Conservation (phyloP, 2,329 filamentous ascomycete species). For the Monilinia aucupariae region DNA sequence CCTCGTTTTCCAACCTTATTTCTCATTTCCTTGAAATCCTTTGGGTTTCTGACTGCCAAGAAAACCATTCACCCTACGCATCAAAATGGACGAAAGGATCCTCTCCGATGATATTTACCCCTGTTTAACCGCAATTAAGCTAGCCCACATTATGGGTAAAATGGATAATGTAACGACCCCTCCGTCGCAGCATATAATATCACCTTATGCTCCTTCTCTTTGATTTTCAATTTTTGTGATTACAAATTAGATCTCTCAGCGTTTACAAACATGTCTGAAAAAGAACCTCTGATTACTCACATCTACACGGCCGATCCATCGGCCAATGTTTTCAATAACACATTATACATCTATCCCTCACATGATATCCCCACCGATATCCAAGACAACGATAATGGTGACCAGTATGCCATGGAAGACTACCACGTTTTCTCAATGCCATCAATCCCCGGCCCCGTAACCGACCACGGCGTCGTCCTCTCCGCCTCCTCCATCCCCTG, state of each 20-base stretch:
- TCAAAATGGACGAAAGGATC: constrained; percentile 6
- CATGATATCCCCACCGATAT: constrained; percentile 74
- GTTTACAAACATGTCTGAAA: constrained; percentile 9
- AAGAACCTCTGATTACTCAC: constrained; percentile 60
- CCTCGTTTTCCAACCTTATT: background rate
- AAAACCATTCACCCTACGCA: background rate
- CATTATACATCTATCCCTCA: constrained; percentile 74
- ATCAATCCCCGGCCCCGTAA: constrained; percentile 47
- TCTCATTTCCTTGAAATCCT: background rate
- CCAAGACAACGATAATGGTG: constrained; percentile 74
- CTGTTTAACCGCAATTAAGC: constrained; percentile 9
- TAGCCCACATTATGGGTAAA: constrained; percentile 9
- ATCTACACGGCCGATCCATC: constrained; percentile 77
- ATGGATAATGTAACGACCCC: constrained; percentile 7
- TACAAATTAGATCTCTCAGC: background rate
- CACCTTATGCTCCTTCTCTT: background rate
- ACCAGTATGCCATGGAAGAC: constrained; percentile 80
- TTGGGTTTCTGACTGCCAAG: background rate
- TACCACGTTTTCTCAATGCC: constrained; percentile 69
- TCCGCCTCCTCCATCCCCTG: constrained; percentile 63
- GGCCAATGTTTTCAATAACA: constrained; percentile 71
- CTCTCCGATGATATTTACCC: background rate
- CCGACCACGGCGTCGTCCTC: constrained; percentile 68
- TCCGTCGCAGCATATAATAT: constrained; percentile 5
- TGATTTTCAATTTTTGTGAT: background rate